Evolutionary conservation across 352 stramenopile genomes (phyloP).

Genomic region (Pythium volutum): DNA sequence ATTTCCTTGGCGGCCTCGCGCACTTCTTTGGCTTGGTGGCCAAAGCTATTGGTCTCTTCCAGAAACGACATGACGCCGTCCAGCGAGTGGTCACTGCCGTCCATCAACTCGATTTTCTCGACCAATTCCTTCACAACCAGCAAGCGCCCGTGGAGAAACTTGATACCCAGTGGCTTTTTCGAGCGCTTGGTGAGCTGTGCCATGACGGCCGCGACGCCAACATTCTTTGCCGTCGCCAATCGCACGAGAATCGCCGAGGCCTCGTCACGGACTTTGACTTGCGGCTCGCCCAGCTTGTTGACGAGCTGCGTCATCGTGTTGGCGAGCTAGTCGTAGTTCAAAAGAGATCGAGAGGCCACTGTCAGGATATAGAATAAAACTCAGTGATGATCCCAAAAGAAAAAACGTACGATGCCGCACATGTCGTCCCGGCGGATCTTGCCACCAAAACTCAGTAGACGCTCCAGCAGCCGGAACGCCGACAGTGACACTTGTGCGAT

Average conservation of each 20-base stretch:
- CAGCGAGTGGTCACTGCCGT: conserved; percentile 51
- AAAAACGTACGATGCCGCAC: conserved; percentile 65
- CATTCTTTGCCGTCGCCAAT: conserved; percentile 57
- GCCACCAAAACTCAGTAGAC: conserved; percentile 47
- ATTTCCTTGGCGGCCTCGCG: conserved; percentile 88
- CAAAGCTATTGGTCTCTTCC: conserved; percentile 81
- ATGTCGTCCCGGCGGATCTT: conserved; percentile 59
- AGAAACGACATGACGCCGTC: conserved; percentile 73
- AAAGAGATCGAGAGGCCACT: background rate
- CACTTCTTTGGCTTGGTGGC: conserved; percentile 86
- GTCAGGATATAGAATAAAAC: too few species aligned
- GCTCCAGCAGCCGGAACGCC: conserved; percentile 64
- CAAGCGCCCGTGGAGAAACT: conserved; percentile 64
- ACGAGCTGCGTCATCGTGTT: conserved; percentile 79
- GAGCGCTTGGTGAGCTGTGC: conserved; percentile 62
- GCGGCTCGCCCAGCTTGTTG: conserved; percentile 71
- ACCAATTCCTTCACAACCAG: conserved; percentile 61
- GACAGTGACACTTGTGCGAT: conserved; percentile 77
- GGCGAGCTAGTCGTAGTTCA: conserved; percentile 39
- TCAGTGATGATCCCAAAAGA: too few species aligned
- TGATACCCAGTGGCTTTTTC: conserved; percentile 74
- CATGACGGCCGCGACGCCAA: conserved; percentile 61
- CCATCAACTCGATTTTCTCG: conserved; percentile 44
- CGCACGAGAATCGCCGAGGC: conserved; percentile 37
- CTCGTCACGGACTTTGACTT: conserved; percentile 75